Evolutionary conservation across 768 basidiomycete genomes (phyloP).

Genomic region (Macrolepiota dolichaula): DNA sequence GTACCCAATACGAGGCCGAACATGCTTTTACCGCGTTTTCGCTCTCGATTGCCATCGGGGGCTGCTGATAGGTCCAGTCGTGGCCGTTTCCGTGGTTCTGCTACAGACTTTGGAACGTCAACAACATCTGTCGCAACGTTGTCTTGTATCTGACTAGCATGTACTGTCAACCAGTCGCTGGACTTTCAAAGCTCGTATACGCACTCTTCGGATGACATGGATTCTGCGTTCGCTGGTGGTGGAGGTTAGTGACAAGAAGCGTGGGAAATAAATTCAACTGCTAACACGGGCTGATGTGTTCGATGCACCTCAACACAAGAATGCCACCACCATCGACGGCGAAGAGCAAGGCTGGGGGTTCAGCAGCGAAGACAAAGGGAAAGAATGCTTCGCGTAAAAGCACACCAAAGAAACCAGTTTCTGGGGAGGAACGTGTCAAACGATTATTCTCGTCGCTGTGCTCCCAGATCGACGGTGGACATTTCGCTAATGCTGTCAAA

Average conservation of each 20-base stretch:
- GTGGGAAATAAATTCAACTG: conserved; percentile 28
- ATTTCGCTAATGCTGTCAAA: conserved; percentile 82
- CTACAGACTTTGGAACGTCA: conserved; percentile 34
- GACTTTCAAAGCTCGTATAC: conserved; percentile 14
- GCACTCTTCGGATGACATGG: conserved; percentile 56
- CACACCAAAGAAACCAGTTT: conserved; percentile 28
- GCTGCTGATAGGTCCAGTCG: conserved; percentile 60
- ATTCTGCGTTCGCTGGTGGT: conserved; percentile 18
- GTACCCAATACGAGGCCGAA: conserved; percentile 82
- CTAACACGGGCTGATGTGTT: background rate
- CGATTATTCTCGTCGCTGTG: conserved; percentile 75
- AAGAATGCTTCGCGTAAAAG: conserved; percentile 20
- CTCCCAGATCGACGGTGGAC: conserved; percentile 88
- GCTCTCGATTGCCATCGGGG: conserved; percentile 47
- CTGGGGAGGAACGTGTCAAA: conserved; percentile 38
- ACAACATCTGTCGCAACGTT: conserved; percentile 20
- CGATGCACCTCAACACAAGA: conserved; percentile 11
- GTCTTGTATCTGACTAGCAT: conserved; percentile 25
- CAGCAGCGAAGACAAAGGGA: conserved; percentile 12
- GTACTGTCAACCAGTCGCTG: conserved; percentile 11
- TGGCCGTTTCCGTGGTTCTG: conserved; percentile 65
- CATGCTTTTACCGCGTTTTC: conserved; percentile 86
- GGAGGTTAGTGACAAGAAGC: conserved; percentile 21
- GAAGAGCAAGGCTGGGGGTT: conserved; percentile 12
- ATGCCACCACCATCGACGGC: conserved; percentile 17